Evolutionary conservation across 2,329 filamentous ascomycete genomes (phyloP), one percentile per base, ranked within the genome.

Genomic region (Teratosphaeria viscida): DNA sequence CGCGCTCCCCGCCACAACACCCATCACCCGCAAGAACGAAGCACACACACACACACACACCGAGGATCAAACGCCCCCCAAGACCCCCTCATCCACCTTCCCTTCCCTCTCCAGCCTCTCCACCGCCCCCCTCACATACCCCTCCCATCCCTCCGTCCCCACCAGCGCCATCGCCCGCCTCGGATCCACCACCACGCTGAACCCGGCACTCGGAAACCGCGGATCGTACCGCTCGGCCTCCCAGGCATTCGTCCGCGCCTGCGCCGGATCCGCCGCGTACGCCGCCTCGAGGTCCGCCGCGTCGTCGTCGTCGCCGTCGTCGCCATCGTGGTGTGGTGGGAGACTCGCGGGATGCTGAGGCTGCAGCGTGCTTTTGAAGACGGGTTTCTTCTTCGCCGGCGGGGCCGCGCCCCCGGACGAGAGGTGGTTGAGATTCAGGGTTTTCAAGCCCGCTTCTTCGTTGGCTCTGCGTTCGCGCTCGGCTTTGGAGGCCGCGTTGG

Each of bases 401-500:
- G 61, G 57, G 7, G 54, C 16, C 16, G 19, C 57, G 16, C 54
- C 56, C 10, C 47, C 35, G 19, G 34, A 39, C 32, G 53, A 32
- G 1, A 58, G 53, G 35, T 27, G 23, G 23, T 60, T 60, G 55
- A 61, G 57, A 32, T 63, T 61, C 71, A 89, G 87, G 63, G 81
- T 84, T 62, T 89, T 82, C 16, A 90, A 76, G 12, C 72, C 73
- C 12, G 72, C 70, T 62, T 87, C 85, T 56, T 85, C 85, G 71
- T 87, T 87, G 57, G 85, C 85, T 70, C 63, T 60, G 12, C 62
- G 61, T 58, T 72, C 66, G 37, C 85, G 83, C 67, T 84, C 85
- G 2, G 87, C 85, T 65, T 85, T 83, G 26, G 80, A 82, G 14
- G 80, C 81, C 27, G 84, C 85, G 58, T 80, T 81, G 1, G 88